Evolutionary conservation across 2,329 filamentous ascomycete genomes (phyloP), one percentile per base, ranked within the genome.

Genomic region (Incumbomyces delicatus): DNA sequence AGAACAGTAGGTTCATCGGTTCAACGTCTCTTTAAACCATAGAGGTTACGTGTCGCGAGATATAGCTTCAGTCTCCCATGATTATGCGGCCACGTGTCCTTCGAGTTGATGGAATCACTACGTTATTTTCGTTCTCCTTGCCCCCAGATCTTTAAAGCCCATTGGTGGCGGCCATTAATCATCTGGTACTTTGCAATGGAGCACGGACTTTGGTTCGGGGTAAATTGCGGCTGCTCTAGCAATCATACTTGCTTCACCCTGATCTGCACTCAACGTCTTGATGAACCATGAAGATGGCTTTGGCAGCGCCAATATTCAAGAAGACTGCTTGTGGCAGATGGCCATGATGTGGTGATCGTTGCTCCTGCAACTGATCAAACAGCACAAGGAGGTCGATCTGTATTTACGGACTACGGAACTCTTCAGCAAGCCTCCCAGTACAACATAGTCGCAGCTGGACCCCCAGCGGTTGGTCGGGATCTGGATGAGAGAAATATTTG

Each of bases 401-500:
- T 66, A 47, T 75, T 72, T 60, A 66, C 70, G 1, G 66, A 61
- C 27, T 58, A 61, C 10, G 58, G 63, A n/a, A 69, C 65, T 29
- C 62, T 75, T 34, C 65, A 64, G 3, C 46, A 56, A 1, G 58
- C 68, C 35, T 64, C 66, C 0, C 66, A 75, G 47, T 76, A 66
- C 60, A 60, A 64, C 51, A 61, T 74, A 32, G 57, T 76, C 31
- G 68, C 69, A 32, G 61, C 65, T 2, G 72, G 73, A 4, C 63
- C 68, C 1, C 71, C 71, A 2, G 69, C 70, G 0, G 53, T 75
- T 18, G 76, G 77, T 38, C 64, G 61, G 13, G 74, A 78, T 52
- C 74, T 73, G 11, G 57, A 60, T 16, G 72, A 78, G 47, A 63
- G 63, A 44, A 67, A 75, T 50, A 75, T 80, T 52, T 79, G 73